Base-by-base conservation (phyloP, 1,139 yeast genomes). In the Candida gigantensis region DNA sequence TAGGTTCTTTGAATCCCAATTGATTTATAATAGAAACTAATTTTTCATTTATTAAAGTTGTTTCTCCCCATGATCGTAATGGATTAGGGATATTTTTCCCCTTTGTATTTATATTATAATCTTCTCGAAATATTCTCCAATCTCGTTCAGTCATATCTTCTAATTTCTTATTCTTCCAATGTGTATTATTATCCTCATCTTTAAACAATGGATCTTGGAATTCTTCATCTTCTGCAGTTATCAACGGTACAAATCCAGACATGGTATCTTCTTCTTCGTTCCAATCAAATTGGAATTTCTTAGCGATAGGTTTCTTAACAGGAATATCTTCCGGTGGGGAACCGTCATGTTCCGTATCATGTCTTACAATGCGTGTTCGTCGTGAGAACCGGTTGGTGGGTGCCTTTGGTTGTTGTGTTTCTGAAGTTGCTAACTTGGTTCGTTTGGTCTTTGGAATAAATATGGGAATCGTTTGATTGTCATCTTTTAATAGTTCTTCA, bases 41-140 rank as follows among this genome's bases (percentile, higher is more conserved):
- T 9, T 57, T 52, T 0, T 50, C 37, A 1, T 84, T 79, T 2
- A 86, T 64, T n/a, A n/a, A n/a, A 6, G 28, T 18, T 1, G 55
- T 46, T 45, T 86, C 94, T 2, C 64, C 51, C 97, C 97, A 92
- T 4, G 59, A 57, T 37, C 97, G 63, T 35, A 92, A 53, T 0
- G 97, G 96, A 35, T 76, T 63, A 1, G 73, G 72, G 1, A 49
- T 70, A 43, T 42, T 52, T 6, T 66, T 68, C 3, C 90, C 90
- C 45, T 74, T 79, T 2, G 79, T 68, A 2, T 71, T 64, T 18
- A 90, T 88, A 43, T 74, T 75, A 55, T 67, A 86, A 49, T 90
- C 96, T 52, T 88, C 96, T 46, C 75, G 77, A 55, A 90, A 68
- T 32, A 88, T 84, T 42, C 97, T 71, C 97, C 97, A 92, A 56